phyloP scores from a whole-genome alignment of 2,329 filamentous ascomycete genomes.

The Aureobasidium sp. region DNA sequence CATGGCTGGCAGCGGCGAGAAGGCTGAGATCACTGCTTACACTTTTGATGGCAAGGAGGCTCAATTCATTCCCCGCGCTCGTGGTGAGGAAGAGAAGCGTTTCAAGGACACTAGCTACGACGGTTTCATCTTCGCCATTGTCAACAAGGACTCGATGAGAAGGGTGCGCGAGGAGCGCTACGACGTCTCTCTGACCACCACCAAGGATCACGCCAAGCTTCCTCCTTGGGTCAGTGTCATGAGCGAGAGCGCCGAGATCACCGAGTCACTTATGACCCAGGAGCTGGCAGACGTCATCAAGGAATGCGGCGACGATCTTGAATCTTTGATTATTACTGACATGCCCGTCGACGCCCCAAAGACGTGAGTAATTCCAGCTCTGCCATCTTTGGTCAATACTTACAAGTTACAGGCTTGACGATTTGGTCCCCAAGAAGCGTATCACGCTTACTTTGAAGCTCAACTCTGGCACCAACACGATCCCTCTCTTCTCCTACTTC shows the following conservation, averaged over 20 bases:
- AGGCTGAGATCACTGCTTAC: slow-evolving; percentile 70
- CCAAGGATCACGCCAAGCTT: slow-evolving; percentile 87
- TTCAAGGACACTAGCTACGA: slow-evolving; percentile 61
- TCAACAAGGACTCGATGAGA: slow-evolving; percentile 94
- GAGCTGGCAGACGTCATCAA: slow-evolving; percentile 76
- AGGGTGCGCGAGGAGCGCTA: slow-evolving; percentile 85
- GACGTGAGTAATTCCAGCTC: slow-evolving; percentile 52
- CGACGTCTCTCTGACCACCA: slow-evolving; percentile 84
- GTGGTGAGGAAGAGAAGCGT: slow-evolving; percentile 56
- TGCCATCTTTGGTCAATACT: not conserved
- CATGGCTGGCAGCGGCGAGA: slow-evolving; percentile 62
- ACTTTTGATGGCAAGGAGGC: slow-evolving; percentile 89
- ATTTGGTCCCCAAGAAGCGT: slow-evolving; percentile 79
- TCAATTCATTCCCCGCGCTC: slow-evolving; percentile 60
- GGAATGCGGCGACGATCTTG: slow-evolving; percentile 65
- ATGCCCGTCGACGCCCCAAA: slow-evolving; percentile 81
- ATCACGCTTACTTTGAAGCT: slow-evolving; percentile 68
- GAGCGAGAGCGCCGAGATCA: slow-evolving; percentile 95
- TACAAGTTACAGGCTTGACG: slow-evolving; percentile 58
- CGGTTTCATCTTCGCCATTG: slow-evolving; percentile 87
- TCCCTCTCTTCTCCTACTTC: slow-evolving; percentile 74
- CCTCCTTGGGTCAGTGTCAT: slow-evolving; percentile 88
- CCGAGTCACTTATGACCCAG: slow-evolving; percentile 76
- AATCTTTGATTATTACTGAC: slow-evolving; percentile 84
- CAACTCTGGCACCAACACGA: slow-evolving; percentile 50